These are phyloP conservation scores for Musa acuminata DNA, from an alignment of 176 grass and related monocot species.

Conservation along the genomic window DNA sequence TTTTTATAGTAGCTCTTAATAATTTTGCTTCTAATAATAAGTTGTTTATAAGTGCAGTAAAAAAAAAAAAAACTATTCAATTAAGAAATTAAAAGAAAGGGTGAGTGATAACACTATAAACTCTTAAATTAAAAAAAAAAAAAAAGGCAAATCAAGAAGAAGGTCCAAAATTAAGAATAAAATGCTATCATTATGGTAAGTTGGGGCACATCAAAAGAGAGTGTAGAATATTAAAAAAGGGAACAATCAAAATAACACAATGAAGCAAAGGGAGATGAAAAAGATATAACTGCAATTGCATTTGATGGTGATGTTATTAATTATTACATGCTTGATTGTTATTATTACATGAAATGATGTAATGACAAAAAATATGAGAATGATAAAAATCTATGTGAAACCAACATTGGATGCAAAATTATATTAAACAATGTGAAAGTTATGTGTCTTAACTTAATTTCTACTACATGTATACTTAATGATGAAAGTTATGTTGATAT, in stretches of 20 bases:
- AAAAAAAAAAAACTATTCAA: not conserved
- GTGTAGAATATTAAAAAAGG: not conserved
- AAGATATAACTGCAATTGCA: not conserved
- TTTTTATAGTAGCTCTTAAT: not conserved
- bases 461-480: not conserved
- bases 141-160: not conserved
- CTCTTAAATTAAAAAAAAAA: not conserved
- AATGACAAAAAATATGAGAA: not conserved
- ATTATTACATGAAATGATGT: not conserved
- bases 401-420: not conserved
- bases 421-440: not conserved
- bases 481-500: not conserved
- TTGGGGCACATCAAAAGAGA: not conserved
- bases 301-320: not conserved
- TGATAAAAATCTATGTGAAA: not conserved
- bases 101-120: not conserved
- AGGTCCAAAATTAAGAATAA: conserved; percentile 1
- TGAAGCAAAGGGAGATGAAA: not conserved
- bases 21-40: not conserved
- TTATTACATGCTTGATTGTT: not conserved
- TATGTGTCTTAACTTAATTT: not conserved
- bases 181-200: not conserved
- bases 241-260: not conserved
- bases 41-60: not conserved
- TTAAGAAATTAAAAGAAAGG: not conserved